A percentile compares a stretch with the other conserved stretches of the same genome.
Conservation (phyloP, 2,329 filamentous ascomycete genomes). For the Exophiala aquamarina region DNA sequence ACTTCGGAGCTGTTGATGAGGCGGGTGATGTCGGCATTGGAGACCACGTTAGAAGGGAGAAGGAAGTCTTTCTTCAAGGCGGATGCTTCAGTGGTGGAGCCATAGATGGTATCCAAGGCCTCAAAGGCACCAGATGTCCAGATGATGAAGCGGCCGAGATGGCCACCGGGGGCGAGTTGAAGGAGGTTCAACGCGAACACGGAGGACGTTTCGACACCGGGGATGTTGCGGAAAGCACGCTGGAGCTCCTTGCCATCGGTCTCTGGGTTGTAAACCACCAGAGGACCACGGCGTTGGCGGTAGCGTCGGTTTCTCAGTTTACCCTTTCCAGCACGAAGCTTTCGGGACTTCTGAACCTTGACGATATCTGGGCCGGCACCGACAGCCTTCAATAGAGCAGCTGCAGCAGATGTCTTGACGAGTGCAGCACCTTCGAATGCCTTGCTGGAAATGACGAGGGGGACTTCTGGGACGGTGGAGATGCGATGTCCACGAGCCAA, state of each 20-base stretch:
- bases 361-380: slow-evolving; percentile 88
- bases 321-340: slow-evolving; percentile 97
- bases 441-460: slow-evolving; percentile 90
- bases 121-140: slow-evolving; percentile 98
- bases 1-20: slow-evolving; percentile 99
- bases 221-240: slow-evolving; percentile 96
- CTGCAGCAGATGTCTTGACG: slow-evolving; percentile 83
- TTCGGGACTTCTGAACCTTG: slow-evolving; percentile 95
- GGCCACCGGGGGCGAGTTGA: slow-evolving; percentile 97
- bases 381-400: slow-evolving; percentile 83
- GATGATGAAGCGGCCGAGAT: slow-evolving; percentile 98
- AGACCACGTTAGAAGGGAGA: slow-evolving; percentile 86
- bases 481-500: slow-evolving; percentile 97
- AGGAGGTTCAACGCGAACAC: slow-evolving; percentile 96
- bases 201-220: slow-evolving; percentile 94
- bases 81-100: slow-evolving; percentile 83
- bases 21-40: slow-evolving; percentile 92
- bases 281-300: slow-evolving; percentile 95
- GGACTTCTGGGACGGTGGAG: slow-evolving; percentile 88
- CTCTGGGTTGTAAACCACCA: slow-evolving; percentile 96
- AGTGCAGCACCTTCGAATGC: slow-evolving; percentile 78
- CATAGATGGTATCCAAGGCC: slow-evolving; percentile 96
- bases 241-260: slow-evolving; percentile 93
- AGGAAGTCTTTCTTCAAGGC: slow-evolving; percentile 99
- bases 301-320: slow-evolving; percentile 96